Conservation (phyloP, 306 rosid species). For the Fagus sylvatica region DNA sequence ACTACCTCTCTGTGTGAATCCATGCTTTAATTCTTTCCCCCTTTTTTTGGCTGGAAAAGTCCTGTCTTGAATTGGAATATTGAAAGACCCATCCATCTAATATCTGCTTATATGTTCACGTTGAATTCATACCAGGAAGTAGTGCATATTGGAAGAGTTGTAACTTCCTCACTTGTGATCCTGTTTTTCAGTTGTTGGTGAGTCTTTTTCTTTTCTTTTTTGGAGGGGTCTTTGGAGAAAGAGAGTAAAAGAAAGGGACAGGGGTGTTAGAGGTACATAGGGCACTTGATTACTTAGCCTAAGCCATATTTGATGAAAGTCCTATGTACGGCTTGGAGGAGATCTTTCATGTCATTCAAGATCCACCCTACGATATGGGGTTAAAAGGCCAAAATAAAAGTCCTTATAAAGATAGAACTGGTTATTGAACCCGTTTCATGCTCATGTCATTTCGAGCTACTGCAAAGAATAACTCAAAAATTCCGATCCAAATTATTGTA, state of each 20-base stretch:
- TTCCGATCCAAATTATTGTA: neutral
- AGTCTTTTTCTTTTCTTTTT: neutral
- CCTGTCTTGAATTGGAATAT: neutral
- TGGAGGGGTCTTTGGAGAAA: neutral
- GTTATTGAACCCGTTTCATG: neutral
- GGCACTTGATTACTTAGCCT: too few species aligned
- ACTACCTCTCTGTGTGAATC: neutral
- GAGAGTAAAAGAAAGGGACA: too few species aligned
- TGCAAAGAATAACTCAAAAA: neutral
- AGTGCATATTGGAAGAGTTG: neutral
- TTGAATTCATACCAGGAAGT: neutral
- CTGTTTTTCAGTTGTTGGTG: neutral
- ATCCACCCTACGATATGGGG: too few species aligned
- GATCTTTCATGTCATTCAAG: too few species aligned
- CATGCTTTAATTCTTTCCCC: neutral
- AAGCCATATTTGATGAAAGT: too few species aligned
- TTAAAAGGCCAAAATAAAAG: too few species aligned
- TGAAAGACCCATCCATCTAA: neutral
- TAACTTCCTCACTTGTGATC: constrained; percentile 1
- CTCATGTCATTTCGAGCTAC: neutral
- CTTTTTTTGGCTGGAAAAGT: neutral
- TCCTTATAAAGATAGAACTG: too few species aligned
- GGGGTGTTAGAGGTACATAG: too few species aligned
- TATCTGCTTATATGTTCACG: neutral
- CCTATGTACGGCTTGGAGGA: too few species aligned